Evolutionary conservation across 805 yeast species (phyloP), one percentile per base, ranked within the genome.

Genomic region (Spathaspora arborariae): DNA sequence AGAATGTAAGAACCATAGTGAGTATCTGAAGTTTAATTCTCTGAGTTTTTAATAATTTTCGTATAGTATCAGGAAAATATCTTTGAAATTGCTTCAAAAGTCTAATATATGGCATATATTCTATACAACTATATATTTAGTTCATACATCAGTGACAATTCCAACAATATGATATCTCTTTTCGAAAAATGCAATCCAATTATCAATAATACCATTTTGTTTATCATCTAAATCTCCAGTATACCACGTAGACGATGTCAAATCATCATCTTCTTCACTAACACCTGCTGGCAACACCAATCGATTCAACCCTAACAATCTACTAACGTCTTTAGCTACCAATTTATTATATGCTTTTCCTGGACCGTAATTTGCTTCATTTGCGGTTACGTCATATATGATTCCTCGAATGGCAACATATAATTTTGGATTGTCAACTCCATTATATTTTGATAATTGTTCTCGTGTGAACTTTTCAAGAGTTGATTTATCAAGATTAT

Each of bases 401-500:
- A 73, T 74, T 18, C 96, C 94, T 50, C 82, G 81, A 55, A 88
- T 82, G 6, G 82, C 94, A 16, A 88, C 85, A 63, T 82, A 88
- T 52, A 86, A 75, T 48, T 75, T 47, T 13, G 57, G 59, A 26
- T 50, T 50, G 20, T 55, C 55, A 4, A 41, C 46, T n/a, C 75
- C 75, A 46, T 72, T 59, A 53, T 60, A 68, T 37, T 45, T 47
- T 4, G 63, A 47, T 42, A 72, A 58, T 51, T 70, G 68, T 4
- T 60, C 41, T 10, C 73, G 54, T 2, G 74, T 67, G 49, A 53
- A 66, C 9, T 60, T 52, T 5, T 72, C 72, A 20, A 72, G 62
- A 15, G 54, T 50, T 11, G 52, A 49, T 16, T 65, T 52, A 45
- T 66, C 64, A n/a, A 71, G 52, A 7, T 51, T 49, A n/a, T 57